Base-by-base conservation (phyloP, 306 rosid species). In the Vigna trinervia region DNA sequence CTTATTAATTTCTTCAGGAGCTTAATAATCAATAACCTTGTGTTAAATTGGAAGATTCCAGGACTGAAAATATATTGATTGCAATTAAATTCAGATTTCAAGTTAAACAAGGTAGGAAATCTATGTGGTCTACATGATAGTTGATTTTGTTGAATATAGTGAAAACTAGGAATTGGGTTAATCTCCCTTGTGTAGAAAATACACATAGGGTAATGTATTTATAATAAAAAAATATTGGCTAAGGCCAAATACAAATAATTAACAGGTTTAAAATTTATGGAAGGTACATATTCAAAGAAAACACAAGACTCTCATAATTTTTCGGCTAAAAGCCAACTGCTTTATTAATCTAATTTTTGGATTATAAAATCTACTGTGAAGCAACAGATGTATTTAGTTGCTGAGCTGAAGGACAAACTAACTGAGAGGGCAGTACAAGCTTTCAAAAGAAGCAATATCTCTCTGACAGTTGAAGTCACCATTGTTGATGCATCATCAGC, bases 41-140 rank as follows among this genome's bases (percentile, higher is more conserved):
- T 5, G 38, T 75, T 57, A 46, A 51, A 50, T 62, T 26, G 12
- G 56, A 54, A 54, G 39, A 54, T 38, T 71, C 26, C 41, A 38
- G 45, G 12, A 61, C 6, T 50, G 74, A 69, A 19, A 17, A n/a
- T 59, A n/a, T 78, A 11, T 48, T 26, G 39, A 58, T 60, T 60
- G 66, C 17, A 30, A 30, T 22, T 30, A 22, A 57, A 48, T 67
- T 77, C 58, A 77, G 69, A 69, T 77, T 54, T 50, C 57, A 65
- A 11, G 73, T 39, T 23, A 38, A 39, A 38, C 13, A 57, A 63
- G 74, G 36, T 53, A 54, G 20, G 60, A 5, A 54, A 54, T 53
- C 28, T 8, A 19, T 53, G 1, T 19, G 28, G 59, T 17, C 28
- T 53, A 53, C 9, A 19, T 11, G 60, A 22, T 53, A 54, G 20